phyloP scores from a whole-genome alignment of 345 rosid species.

The Turritis glabra region DNA sequence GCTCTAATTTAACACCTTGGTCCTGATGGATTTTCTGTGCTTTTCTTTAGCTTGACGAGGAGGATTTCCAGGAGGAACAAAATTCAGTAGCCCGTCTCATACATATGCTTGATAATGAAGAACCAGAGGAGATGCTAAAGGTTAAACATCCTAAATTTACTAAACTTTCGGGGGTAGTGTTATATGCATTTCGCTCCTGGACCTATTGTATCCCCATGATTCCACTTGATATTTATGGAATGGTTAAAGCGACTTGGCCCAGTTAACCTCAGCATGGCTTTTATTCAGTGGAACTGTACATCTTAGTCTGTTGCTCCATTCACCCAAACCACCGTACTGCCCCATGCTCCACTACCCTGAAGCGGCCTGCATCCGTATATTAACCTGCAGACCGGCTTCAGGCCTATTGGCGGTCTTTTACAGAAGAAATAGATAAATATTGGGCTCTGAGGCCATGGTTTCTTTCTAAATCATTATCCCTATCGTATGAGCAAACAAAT shows the following conservation, averaged over 20 bases:
- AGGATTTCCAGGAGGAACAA: constrained; percentile 92
- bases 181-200: not conserved
- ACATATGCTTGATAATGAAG: constrained; percentile 78
- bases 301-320: not conserved
- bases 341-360: not conserved
- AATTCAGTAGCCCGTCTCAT: constrained; percentile 85
- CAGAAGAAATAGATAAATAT: not conserved
- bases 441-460: constrained; percentile 13
- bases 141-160: constrained; percentile 34
- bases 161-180: not conserved
- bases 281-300: not conserved
- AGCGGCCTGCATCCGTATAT: not conserved
- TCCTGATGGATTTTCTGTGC: constrained; percentile 15
- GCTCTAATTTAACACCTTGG: constrained; percentile 11
- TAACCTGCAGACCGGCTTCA: constrained; percentile 8
- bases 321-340: not conserved
- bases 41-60: constrained; percentile 72
- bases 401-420: not conserved
- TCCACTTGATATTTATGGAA: not conserved
- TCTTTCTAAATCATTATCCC: not conserved
- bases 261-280: not conserved
- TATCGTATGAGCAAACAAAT: not conserved
- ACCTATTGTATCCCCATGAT: not conserved
- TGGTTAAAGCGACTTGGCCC: not conserved
- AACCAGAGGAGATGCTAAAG: constrained; percentile 86